Evolutionary conservation across 108 stramenopile species (phyloP).

Genomic region (Cyclostephanos tholiformis): DNA sequence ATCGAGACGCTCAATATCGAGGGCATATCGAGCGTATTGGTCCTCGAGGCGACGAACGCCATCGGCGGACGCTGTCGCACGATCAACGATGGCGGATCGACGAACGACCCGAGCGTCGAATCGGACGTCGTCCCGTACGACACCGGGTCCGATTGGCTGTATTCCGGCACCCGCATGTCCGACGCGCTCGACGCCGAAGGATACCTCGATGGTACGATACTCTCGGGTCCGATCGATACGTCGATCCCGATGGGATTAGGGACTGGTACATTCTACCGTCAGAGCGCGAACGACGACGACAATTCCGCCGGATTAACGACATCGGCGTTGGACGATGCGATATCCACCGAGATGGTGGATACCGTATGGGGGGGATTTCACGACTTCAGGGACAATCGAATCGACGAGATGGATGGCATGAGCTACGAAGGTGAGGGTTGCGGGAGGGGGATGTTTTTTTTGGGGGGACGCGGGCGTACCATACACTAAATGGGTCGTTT

Average conservation of each 20-base stretch:
- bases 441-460: too few relatives aligned
- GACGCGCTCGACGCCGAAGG: background rate
- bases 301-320: background rate
- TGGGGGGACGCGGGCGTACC: background rate
- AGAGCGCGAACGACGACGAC: background rate
- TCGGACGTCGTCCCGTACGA: background rate
- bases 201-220: background rate
- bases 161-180: background rate
- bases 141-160: background rate
- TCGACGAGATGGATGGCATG: constrained; percentile 1
- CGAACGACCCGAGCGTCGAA: constrained; percentile 1
- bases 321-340: background rate
- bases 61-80: constrained; percentile 11
- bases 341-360: background rate
- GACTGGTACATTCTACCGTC: background rate
- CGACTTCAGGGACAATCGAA: background rate
- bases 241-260: background rate
- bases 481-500: background rate
- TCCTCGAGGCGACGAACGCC: constrained; percentile 12
- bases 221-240: background rate
- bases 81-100: background rate
- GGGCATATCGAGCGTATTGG: background rate
- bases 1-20: background rate
- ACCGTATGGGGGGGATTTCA: constrained; percentile 2
- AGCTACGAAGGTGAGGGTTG: constrained; percentile 12